A percentile compares a stretch with the other conserved stretches of the same genome.
These are phyloP conservation scores for Blastocystis hominis DNA, from an alignment of 352 stramenopile genomes.

Conservation along the genomic window DNA sequence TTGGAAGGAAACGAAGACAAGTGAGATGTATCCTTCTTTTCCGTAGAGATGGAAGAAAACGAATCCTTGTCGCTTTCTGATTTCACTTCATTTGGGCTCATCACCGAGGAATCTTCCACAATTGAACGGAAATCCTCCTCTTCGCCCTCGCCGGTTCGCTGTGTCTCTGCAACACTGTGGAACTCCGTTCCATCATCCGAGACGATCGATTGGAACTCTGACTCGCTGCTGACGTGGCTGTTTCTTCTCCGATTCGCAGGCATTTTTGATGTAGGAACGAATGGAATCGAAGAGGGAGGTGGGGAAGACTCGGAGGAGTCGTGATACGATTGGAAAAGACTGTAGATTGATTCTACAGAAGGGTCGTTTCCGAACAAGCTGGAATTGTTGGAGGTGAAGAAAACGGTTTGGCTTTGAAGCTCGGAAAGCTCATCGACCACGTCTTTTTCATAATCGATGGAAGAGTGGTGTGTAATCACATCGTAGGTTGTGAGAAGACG, in stretches of 20 bases:
- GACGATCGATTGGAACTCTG: conserved; percentile 22
- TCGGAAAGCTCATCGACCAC: neutral
- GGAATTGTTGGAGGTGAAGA: neutral
- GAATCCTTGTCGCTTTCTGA: neutral
- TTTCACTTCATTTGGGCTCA: neutral
- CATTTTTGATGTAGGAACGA: neutral
- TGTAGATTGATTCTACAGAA: neutral
- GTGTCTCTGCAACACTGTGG: neutral
- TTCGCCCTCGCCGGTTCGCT: neutral
- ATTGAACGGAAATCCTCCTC: conserved; percentile 27
- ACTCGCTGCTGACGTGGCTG: neutral
- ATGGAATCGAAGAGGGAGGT: neutral
- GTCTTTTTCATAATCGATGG: conserved; percentile 18
- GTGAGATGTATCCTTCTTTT: neutral
- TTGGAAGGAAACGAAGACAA: too few relatives aligned
- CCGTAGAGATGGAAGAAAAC: neutral
- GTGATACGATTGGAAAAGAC: neutral
- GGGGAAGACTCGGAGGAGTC: neutral
- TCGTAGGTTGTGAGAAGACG: neutral
- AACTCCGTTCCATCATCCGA: conserved; percentile 21
- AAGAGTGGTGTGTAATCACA: neutral
- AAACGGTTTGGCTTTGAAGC: neutral
- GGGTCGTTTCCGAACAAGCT: neutral
- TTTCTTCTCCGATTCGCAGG: neutral
- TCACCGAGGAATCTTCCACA: neutral